These are phyloP conservation scores for Pseudocercospora eumusae DNA, from an alignment of 2,329 filamentous ascomycete genomes.

Conservation along the genomic window DNA sequence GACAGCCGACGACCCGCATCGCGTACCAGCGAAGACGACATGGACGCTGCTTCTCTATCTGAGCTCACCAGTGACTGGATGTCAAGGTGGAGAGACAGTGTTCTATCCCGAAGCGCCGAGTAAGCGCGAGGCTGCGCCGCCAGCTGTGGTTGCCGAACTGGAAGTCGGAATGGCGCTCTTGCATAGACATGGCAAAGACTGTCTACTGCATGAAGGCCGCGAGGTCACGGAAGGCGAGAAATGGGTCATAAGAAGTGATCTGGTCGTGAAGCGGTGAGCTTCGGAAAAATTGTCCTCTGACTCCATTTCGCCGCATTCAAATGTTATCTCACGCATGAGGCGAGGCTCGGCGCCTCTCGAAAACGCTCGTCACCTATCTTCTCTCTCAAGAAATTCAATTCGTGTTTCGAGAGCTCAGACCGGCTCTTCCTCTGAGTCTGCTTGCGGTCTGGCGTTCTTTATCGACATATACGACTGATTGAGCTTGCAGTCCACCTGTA, in stretches of 20 bases:
- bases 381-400: too few species aligned
- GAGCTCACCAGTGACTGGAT: slow-evolving; percentile 72
- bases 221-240: slow-evolving; percentile 82
- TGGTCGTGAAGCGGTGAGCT: slow-evolving; percentile 62
- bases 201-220: slow-evolving; percentile 82
- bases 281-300: neutral
- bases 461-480: too few species aligned
- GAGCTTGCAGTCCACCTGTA: too few species aligned
- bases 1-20: slow-evolving; percentile 44
- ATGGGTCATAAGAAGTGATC: slow-evolving; percentile 84
- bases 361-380: too few species aligned
- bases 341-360: too few species aligned
- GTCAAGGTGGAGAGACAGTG: slow-evolving; percentile 83
- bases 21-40: slow-evolving; percentile 67
- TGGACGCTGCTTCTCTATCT: slow-evolving; percentile 92
- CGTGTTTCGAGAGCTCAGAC: too few species aligned
- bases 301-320: too few species aligned
- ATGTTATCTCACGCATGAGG: too few species aligned
- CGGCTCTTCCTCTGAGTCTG: too few species aligned
- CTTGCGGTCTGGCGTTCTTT: too few species aligned
- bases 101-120: slow-evolving; percentile 71
- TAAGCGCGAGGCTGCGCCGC: slow-evolving; percentile 42
- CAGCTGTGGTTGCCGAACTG: slow-evolving; percentile 68
- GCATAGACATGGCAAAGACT: slow-evolving; percentile 86
- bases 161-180: slow-evolving; percentile 84